phyloP scores from a whole-genome alignment of 768 basidiomycete species.

The Phlegmacium glaucopus region DNA sequence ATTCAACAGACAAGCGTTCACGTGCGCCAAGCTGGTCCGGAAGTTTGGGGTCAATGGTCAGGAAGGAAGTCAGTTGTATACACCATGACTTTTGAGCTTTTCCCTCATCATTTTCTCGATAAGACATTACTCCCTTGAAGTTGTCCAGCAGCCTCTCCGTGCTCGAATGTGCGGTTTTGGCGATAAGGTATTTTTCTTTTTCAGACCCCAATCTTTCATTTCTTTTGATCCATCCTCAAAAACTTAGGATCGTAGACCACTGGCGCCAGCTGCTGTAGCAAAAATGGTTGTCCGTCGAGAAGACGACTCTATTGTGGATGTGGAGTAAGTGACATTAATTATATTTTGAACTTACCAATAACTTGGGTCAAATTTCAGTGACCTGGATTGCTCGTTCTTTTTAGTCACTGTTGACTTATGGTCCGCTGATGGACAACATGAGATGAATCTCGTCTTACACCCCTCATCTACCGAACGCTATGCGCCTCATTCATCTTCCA shows the following conservation, averaged over 20 bases:
- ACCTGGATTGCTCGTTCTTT: constrained; percentile 85
- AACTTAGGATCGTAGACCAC: constrained; percentile 80
- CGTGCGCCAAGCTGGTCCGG: constrained; percentile 41
- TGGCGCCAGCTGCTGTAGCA: constrained; percentile 87
- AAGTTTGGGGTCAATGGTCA: constrained; percentile 71
- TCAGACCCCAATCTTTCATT: constrained; percentile 7
- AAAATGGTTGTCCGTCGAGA: constrained; percentile 75
- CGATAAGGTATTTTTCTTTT: constrained; percentile 65
- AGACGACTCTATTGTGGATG: constrained; percentile 64
- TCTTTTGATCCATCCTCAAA: constrained; percentile 15
- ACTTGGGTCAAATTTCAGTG: constrained; percentile 40
- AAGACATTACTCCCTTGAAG: constrained; percentile 80
- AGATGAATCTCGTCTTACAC: constrained; percentile 88
- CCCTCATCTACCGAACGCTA: constrained; percentile 79
- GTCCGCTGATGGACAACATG: constrained; percentile 76
- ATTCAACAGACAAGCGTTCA: constrained; percentile 62
- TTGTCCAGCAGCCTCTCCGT: constrained; percentile 84
- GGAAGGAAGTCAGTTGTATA: constrained; percentile 52
- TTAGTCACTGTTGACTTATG: constrained; percentile 91
- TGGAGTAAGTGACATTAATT: constrained; percentile 55
- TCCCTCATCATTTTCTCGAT: constrained; percentile 9
- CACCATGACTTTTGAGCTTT: constrained; percentile 4
- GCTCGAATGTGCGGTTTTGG: constrained; percentile 97
- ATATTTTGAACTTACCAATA: constrained; percentile 9
- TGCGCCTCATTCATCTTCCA: constrained; percentile 45